Evolutionary conservation across 73 alveolate species (phyloP).

Genomic region (Blepharisma stoltei): DNA sequence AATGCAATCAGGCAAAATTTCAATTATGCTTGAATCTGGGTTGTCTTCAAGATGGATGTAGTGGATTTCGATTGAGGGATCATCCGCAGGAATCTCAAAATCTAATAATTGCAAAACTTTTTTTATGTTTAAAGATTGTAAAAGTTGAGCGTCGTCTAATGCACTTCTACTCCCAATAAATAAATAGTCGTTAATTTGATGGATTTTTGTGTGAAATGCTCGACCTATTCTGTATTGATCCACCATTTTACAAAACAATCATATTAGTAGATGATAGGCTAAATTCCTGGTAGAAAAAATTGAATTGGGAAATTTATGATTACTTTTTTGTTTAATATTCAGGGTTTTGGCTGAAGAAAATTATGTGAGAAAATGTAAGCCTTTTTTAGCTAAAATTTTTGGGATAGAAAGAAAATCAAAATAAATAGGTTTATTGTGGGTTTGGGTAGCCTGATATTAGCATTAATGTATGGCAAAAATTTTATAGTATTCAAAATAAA

Average conservation of each 20-base stretch:
- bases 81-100: neutral
- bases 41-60: neutral
- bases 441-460: too few relatives aligned
- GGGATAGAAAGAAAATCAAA: too few relatives aligned
- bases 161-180: conserved; percentile 12
- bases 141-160: neutral
- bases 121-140: neutral
- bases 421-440: too few relatives aligned
- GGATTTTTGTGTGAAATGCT: conserved; percentile 5
- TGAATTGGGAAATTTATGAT: too few relatives aligned
- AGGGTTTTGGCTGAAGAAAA: too few relatives aligned
- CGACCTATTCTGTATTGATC: conserved; percentile 20
- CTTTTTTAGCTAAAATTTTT: too few relatives aligned
- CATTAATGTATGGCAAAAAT: too few relatives aligned
- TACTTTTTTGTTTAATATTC: too few relatives aligned
- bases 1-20: neutral
- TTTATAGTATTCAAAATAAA: too few relatives aligned
- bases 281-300: too few relatives aligned
- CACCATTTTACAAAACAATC: neutral
- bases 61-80: neutral
- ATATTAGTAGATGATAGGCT: too few relatives aligned
- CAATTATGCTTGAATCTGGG: neutral
- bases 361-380: too few relatives aligned
- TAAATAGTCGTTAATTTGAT: neutral
- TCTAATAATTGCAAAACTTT: conserved; percentile 1